These are phyloP conservation scores for Wickerhamomyces rabaulensis DNA, from an alignment of 805 yeast genomes.

Conservation along the genomic window DNA sequence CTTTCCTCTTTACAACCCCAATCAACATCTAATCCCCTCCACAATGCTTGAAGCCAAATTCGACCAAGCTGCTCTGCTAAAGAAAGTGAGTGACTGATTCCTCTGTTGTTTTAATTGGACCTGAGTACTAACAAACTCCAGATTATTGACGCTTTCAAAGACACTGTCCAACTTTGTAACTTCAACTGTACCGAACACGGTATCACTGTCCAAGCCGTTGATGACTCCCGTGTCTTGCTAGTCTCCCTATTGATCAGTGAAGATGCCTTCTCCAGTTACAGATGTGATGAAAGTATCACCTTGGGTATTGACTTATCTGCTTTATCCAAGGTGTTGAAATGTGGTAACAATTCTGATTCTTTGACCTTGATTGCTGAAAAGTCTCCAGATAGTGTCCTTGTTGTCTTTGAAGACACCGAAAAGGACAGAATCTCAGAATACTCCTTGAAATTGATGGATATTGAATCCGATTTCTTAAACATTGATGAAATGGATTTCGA, in stretches of 20 bases:
- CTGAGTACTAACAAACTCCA: slow-evolving; percentile 11
- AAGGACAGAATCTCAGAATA: slow-evolving; percentile 92
- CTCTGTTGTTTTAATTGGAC: background rate
- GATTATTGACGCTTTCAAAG: slow-evolving; percentile 91
- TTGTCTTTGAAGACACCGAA: slow-evolving; percentile 86
- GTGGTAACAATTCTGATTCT: slow-evolving; percentile 87
- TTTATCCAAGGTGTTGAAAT: slow-evolving; percentile 80
- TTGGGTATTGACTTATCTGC: slow-evolving; percentile 87
- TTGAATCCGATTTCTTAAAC: slow-evolving; percentile 89
- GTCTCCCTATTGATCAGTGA: slow-evolving; percentile 84
- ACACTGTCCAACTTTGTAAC: slow-evolving; percentile 91
- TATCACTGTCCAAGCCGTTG: slow-evolving; percentile 94
- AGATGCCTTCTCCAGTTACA: slow-evolving; percentile 83
- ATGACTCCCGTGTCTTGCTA: slow-evolving; percentile 90
- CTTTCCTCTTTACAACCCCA: no score
- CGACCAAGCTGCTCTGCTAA: slow-evolving; percentile 85
- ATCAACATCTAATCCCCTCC: background rate
- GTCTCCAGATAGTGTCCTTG: slow-evolving; percentile 68
- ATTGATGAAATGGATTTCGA: slow-evolving; percentile 94
- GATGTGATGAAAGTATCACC: slow-evolving; percentile 92
- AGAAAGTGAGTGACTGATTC: slow-evolving; percentile 45
- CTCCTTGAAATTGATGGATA: slow-evolving; percentile 88
- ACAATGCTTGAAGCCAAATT: slow-evolving; percentile 95
- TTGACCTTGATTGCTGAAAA: slow-evolving; percentile 89
- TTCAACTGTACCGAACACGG: slow-evolving; percentile 96